Percentiles rank a stretch among this genome's conserved stretches.
Conservation (phyloP, 129 eudicot genomes). For the Helianthus annuus region HanXRQr2.0-SUNRISE NC_035449.2:10376965-10377464, state of each 20-base stretch:
- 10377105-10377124: neutral
- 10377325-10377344: constrained; percentile 1
- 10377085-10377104: neutral
- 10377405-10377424: neutral
- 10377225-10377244: neutral
- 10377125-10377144: neutral
- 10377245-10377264: neutral
- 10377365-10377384: constrained; percentile 10
- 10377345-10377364: neutral
- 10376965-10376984: neutral
- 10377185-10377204: constrained; percentile 15
- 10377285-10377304: neutral
- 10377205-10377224: constrained; percentile 20
- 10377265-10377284: neutral
- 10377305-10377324: constrained; percentile 5
- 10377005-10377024: constrained; percentile 14
- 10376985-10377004: neutral
- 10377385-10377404: constrained; percentile 17
- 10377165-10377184: constrained; percentile 12
- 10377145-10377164: constrained; percentile 11
- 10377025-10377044: constrained; percentile 11
- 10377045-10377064: neutral
- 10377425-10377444: neutral
- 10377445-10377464: neutral
- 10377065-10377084: neutral